Evolutionary conservation across 2,329 filamentous ascomycete genomes (phyloP).

Genomic region (Ophiostoma ulmi): DNA sequence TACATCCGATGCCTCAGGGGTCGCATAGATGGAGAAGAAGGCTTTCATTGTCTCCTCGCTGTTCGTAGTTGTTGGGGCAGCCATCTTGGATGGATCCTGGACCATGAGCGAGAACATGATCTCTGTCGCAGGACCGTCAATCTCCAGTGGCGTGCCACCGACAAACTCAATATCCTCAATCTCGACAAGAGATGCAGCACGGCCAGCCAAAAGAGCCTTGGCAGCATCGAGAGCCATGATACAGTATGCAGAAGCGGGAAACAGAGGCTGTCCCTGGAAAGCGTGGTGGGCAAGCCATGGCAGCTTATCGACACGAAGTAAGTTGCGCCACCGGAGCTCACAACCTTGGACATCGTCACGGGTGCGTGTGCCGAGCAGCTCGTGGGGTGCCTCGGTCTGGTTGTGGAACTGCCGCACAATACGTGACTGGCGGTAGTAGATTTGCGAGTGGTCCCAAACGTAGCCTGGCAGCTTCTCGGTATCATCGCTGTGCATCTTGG

Average conservation of each 20-base stretch:
- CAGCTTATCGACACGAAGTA: slow-evolving; percentile 22
- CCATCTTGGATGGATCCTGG: slow-evolving; percentile 16
- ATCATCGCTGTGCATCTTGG: slow-evolving; percentile 18
- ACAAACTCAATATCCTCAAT: slow-evolving; percentile 34
- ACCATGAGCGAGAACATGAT: slow-evolving; percentile 36
- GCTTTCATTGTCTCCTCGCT: slow-evolving; percentile 31
- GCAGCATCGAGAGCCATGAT: slow-evolving; percentile 45
- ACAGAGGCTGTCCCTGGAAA: slow-evolving; percentile 42
- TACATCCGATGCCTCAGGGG: slow-evolving; percentile 32
- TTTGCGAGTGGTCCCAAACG: slow-evolving; percentile 26
- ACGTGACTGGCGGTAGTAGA: slow-evolving; percentile 26
- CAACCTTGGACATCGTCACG: slow-evolving; percentile 22
- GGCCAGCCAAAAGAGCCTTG: slow-evolving; percentile 30
- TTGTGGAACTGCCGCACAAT: slow-evolving; percentile 21
- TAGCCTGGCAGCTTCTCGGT: slow-evolving; percentile 26
- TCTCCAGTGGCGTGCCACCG: slow-evolving; percentile 34
- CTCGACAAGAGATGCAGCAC: slow-evolving; percentile 32
- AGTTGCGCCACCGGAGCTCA: slow-evolving; percentile 25
- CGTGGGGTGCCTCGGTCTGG: slow-evolving; percentile 19
- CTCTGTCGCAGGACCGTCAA: slow-evolving; percentile 36
- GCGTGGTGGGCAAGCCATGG: slow-evolving; percentile 31
- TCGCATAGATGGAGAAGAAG: slow-evolving; percentile 36
- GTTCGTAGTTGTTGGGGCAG: background rate
- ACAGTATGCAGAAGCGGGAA: slow-evolving; percentile 46
- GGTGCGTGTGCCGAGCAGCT: slow-evolving; percentile 26